Conservation (phyloP, 2,329 filamentous ascomycete species). For the Phaeophleospora eucalypticola region DNA sequence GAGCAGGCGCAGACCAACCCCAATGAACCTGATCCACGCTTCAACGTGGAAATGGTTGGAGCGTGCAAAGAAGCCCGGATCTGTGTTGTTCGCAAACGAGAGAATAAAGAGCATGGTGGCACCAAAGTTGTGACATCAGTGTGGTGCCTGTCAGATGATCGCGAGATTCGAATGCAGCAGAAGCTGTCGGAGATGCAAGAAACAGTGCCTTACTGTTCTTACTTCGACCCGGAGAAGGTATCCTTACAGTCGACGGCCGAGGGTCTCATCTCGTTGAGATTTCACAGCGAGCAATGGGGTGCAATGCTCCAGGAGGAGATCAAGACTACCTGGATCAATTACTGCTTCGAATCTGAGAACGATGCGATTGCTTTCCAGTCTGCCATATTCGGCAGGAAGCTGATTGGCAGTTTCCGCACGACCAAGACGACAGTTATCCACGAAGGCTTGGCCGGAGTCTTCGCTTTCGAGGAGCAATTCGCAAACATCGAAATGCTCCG, state of each 20-base stretch:
- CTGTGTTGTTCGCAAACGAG: conserved; percentile 41
- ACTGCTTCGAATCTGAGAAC: conserved; percentile 34
- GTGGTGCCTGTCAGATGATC: conserved; percentile 44
- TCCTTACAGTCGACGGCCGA: conserved; percentile 32
- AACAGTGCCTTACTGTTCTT: conserved; percentile 44
- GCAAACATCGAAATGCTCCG: conserved; percentile 46
- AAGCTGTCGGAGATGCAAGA: conserved; percentile 39
- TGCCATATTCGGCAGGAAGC: conserved; percentile 43
- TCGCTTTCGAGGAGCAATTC: conserved; percentile 47
- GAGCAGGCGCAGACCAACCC: conserved; percentile 40
- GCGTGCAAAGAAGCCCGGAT: conserved; percentile 40
- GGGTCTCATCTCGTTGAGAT: conserved; percentile 36
- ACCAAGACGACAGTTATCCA: conserved; percentile 44
- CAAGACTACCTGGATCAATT: conserved; percentile 45
- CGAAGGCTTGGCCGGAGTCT: conserved; percentile 39
- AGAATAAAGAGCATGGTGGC: conserved; percentile 34
- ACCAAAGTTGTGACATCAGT: conserved; percentile 41
- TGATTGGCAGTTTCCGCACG: conserved; percentile 42
- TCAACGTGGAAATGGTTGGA: conserved; percentile 40
- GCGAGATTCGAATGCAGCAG: conserved; percentile 40
- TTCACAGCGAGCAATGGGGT: conserved; percentile 38
- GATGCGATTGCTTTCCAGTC: conserved; percentile 42
- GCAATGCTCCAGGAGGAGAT: conserved; percentile 31
- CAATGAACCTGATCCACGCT: conserved; percentile 31
- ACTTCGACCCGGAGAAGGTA: conserved; percentile 44